phyloP scores from a whole-genome alignment of 768 basidiomycete genomes.

The Tricholoma flavovirens region DNA sequence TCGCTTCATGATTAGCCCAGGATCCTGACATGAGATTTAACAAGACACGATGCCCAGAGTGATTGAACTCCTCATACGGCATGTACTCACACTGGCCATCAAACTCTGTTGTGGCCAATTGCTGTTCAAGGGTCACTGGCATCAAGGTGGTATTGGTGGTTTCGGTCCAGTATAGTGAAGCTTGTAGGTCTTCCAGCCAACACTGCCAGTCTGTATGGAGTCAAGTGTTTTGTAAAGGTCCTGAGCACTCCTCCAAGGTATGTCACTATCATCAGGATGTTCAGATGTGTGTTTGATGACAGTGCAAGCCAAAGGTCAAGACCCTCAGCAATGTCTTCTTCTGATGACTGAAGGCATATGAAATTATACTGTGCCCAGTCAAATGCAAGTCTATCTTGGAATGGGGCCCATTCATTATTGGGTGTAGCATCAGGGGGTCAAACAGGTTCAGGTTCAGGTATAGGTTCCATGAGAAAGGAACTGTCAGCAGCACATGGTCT shows the following conservation, averaged over 20 bases:
- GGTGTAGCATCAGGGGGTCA: not conserved
- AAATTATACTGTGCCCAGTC: no score
- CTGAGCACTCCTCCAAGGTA: slow-evolving; percentile 14
- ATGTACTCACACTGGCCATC: slow-evolving; percentile 4
- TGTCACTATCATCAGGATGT: not conserved
- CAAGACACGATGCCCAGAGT: slow-evolving; percentile 19
- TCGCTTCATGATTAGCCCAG: slow-evolving; percentile 30
- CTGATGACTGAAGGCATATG: no score
- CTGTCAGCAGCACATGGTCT: slow-evolving; percentile 9
- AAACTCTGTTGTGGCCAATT: slow-evolving; percentile 8
- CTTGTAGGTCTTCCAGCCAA: slow-evolving; percentile 18
- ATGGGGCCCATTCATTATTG: slow-evolving; percentile 7
- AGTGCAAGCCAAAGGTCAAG: slow-evolving; percentile 7
- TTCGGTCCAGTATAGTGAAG: slow-evolving; percentile 20
- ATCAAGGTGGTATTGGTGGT: not conserved
- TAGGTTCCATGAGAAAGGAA: slow-evolving; percentile 1
- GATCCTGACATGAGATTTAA: slow-evolving; percentile 31
- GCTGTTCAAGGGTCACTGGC: slow-evolving; percentile 1
- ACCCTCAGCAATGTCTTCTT: slow-evolving; percentile 1
- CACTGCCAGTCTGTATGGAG: slow-evolving; percentile 16
- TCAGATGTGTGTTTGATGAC: slow-evolving; percentile 4
- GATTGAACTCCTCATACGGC: slow-evolving; percentile 10
- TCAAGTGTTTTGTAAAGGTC: slow-evolving; percentile 22
- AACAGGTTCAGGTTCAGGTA: not conserved
- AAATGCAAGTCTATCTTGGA: no score